Base-by-base conservation (phyloP, 2,329 filamentous ascomycete species). In the Beauveria sp. region DNA sequence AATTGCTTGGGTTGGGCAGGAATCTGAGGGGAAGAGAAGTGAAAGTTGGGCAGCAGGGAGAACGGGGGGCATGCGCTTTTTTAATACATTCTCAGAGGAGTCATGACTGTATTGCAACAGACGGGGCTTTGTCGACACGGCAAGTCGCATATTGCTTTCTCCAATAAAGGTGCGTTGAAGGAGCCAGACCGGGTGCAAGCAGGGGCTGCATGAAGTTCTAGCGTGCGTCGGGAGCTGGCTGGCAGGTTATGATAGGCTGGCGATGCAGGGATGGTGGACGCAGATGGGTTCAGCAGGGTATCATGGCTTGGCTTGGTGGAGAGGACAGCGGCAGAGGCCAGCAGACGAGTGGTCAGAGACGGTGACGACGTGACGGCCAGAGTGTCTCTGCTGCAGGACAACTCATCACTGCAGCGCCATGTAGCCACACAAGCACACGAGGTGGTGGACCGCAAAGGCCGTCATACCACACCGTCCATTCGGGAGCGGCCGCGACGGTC, bases 11-110 rank as follows among this genome's bases (percentile, higher is more conserved):
- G 63, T 67, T 69, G 64, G 67, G 67, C 65, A 67, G 63, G 55
- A 65, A 66, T 54, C 73, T 74, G 72, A 72, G 68, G 71, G 69
- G 69, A 71, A 67, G 69, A 66, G 67, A 70, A 67, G 67, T 66
- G 69, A 65, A 61, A 68, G 68, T 75, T 72, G 73, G 73, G 72
- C 72, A 72, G 68, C 67, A 67, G 70, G 69, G 70, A 22, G 34
- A 34, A 60, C 48, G 73, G 73, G 73, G 71, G 72, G 69, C 66
- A 66, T 69, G 69, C 69, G 72, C 72, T 69, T 59, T 74, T 76
- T 75, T 75, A 75, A 74, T 72, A 62, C 64, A 63, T 62, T 63
- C 40, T 44, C 34, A 16, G 44, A 55, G 40, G 30, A 55, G 59
- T 44, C 47, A 43, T 30, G 47, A 22, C 26, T 37, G 20, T 52